Percentiles rank a stretch among this genome's conserved stretches.
These are phyloP conservation scores for Trifolium subterraneum DNA, from an alignment of 306 rosid species.

Conservation along the genomic window DNA sequence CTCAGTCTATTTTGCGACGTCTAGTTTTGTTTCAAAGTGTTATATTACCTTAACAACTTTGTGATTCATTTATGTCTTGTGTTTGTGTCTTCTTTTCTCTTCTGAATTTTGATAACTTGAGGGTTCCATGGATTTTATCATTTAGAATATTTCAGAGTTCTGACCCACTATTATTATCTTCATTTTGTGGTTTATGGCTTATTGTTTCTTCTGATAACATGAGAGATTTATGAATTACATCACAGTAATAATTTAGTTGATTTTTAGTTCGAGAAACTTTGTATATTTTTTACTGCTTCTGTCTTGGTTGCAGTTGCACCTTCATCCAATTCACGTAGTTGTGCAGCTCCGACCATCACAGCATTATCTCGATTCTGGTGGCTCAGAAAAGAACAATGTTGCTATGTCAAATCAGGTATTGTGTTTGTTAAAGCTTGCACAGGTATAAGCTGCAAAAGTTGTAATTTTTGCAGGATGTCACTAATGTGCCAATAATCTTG, in stretches of 20 bases:
- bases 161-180: conserved; percentile 6
- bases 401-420: conserved; percentile 69
- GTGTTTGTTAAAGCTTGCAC: no score
- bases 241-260: not conserved
- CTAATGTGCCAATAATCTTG: conserved; percentile 16
- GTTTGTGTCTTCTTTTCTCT: conserved; percentile 23
- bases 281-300: not conserved
- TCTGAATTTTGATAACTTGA: not conserved
- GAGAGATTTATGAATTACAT: conserved; percentile 34
- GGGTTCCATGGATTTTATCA: conserved; percentile 29
- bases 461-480: conserved; percentile 13
- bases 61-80: not conserved
- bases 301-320: conserved; percentile 79
- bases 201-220: conserved; percentile 29
- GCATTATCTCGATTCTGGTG: conserved; percentile 62
- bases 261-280: no score
- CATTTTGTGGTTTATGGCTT: conserved; percentile 6
- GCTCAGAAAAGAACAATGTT: conserved; percentile 56
- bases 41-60: no score
- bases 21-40: no score
- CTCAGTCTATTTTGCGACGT: conserved; percentile 14
- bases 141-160: conserved; percentile 22
- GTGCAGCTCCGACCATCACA: conserved; percentile 85
- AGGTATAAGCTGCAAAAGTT: no score
- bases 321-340: conserved; percentile 78